Evolutionary conservation across 2,329 filamentous ascomycete species (phyloP).

Genomic region (Myriangium duriaei): DNA sequence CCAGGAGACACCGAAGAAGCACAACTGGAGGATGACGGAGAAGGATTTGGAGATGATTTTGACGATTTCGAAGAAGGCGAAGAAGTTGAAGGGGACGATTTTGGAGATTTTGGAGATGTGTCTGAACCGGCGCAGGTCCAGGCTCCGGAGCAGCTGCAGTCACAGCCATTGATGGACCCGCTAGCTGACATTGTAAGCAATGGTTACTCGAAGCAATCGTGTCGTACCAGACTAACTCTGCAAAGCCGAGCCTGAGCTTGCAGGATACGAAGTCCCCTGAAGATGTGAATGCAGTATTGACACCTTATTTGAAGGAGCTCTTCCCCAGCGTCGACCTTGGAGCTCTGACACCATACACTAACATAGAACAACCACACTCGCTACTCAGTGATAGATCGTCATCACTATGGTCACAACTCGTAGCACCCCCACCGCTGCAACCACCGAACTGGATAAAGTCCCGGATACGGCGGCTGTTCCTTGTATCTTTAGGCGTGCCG

Average conservation of each 20-base stretch:
- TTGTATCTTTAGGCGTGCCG: slow-evolving; percentile 89
- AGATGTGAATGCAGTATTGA: slow-evolving; percentile 47
- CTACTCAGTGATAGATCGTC: slow-evolving; percentile 78
- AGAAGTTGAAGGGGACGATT: slow-evolving; percentile 33
- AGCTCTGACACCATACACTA: slow-evolving; percentile 22
- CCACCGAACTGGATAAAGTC: slow-evolving; percentile 97
- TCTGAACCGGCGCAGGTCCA: slow-evolving; percentile 26
- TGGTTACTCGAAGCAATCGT: no score
- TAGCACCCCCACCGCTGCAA: slow-evolving; percentile 85
- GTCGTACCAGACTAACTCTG: no score
- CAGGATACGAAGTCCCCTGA: slow-evolving; percentile 31
- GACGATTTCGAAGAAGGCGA: slow-evolving; percentile 47
- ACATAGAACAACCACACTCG: slow-evolving; percentile 18
- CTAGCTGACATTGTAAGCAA: slow-evolving; percentile 37
- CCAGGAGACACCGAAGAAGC: slow-evolving; percentile 24
- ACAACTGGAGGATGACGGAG: slow-evolving; percentile 40
- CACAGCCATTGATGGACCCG: slow-evolving; percentile 22
- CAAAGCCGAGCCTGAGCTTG: neutral
- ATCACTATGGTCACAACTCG: slow-evolving; percentile 91
- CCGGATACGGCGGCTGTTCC: slow-evolving; percentile 83
- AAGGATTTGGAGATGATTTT: slow-evolving; percentile 59
- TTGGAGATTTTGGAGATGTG: slow-evolving; percentile 39
- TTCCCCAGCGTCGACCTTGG: slow-evolving; percentile 46
- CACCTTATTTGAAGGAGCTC: slow-evolving; percentile 54
- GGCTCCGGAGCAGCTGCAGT: slow-evolving; percentile 18